Base-by-base conservation (phyloP, 2,329 filamentous ascomycete genomes). In the Gliomastix tumulicola region DNA sequence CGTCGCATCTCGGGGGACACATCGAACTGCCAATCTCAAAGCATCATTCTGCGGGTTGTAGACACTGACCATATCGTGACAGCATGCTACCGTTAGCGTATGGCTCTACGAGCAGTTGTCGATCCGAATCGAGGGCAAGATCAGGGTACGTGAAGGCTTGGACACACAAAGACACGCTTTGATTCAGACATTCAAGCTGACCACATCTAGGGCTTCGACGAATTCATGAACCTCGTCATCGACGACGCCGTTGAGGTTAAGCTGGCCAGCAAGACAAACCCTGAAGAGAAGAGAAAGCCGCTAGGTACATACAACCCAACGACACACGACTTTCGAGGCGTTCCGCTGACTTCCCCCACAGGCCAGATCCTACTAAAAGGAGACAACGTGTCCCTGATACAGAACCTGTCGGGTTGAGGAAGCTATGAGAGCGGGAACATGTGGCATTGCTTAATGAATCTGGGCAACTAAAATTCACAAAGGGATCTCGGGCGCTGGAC, bases 221-320 rank as follows among this genome's bases (percentile, higher is more conserved):
- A 98, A 63, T 98, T 97, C 68, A 96, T 98, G 89, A 98, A 98
- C 67, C 71, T 98, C 34, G 92, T 97, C 27, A 76, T 95, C 47
- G 92, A 98, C 55, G 88, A 98, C 51, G 92, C 92, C 21, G 79
- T 96, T 39, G 90, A 97, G 65, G 88, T 98, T 31, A 85, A 82
- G 60, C 76, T 88, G 55, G 71, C 86, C 38, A 88, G 84, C 44
- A 94, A 94, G 70, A 80, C 77, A 13, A 82, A 85, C 49, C 60
- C 71, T 30, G 79, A 82, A 47, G 89, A 94, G 65, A 80, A 78
- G 47, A 76, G 89, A 58, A 80, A 86, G 61, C 71, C 79, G 30
- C 61, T 96, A 36, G 90, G 89, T 94, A 73, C 43, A 73, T 23
- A 13, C 2, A 8, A 30, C 23, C 2, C 7, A 13, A 28, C 25